Evolutionary conservation across 1,284 basidiomycete genomes (phyloP), one percentile per base, ranked within the genome.

Genomic region (Papiliotrema flavescens): DNA sequence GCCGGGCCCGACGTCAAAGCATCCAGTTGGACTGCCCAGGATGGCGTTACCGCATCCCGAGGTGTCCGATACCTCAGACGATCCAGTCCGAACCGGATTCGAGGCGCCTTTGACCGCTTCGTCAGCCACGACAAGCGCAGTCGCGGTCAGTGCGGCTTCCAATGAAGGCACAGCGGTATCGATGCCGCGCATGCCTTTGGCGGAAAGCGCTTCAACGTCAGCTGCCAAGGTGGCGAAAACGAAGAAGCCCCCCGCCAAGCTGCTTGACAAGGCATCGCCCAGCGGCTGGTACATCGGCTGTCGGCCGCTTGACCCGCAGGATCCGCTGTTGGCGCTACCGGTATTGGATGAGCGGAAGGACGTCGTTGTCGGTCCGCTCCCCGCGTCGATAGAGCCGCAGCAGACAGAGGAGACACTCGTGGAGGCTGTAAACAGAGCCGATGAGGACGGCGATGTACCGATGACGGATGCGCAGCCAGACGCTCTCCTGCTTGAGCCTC

Each of bases 261-360:
- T 58, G 42, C 49, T 41, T 6, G 47, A 51, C 14, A 46, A 46
- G 23, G 53, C 56, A 2, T 32, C 36, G 9, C 22, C 62, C 40
- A 53, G 51, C 13, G 57, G 53, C 26, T 69, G 67, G 67, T 69
- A 69, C 55, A 61, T 69, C 47, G 67, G 67, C 42, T 50, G 59
- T 22, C 42, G 54, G 34, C 62, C 66, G 2, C 40, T 68, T 2
- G 54, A 60, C 49, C 37, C 48, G 8, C 49, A 44, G 11, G 57
- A 61, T 26, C 59, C 60, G 5, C 22, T 67, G 15, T 40, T 59
- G n/a, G 34, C 55, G 8, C 37, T 54, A 23, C 46, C 51, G 19
- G 50, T 57, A 0, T 37, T 54, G 3, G 48, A 56, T 15, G 26
- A 37, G 13, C 22, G 46, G 34, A 19, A 23, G n/a, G 17, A 40